These are phyloP conservation scores for Populus trichocarpa DNA, from an alignment of 441 rosid genomes.

Conservation along the genomic window DNA sequence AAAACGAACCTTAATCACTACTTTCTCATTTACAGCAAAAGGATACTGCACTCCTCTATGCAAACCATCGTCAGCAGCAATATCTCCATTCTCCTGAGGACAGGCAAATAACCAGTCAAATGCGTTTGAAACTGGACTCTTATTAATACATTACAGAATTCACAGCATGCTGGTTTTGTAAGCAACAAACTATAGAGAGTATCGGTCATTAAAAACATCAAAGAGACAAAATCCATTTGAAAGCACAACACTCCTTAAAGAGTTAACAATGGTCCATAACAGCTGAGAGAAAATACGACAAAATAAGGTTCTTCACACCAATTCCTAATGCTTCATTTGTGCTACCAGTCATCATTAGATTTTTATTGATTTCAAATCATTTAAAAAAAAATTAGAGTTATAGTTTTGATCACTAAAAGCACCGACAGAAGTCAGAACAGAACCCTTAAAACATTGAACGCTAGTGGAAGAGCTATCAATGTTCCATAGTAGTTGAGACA, in stretches of 20 bases:
- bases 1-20: constrained; percentile 68
- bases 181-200: neutral
- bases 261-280: neutral
- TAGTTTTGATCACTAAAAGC: neutral
- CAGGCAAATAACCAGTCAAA: neutral
- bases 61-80: constrained; percentile 55
- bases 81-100: constrained; percentile 75
- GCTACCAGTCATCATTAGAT: neutral
- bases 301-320: neutral
- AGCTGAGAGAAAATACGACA: neutral
- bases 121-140: neutral
- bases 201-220: neutral
- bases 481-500: neutral
- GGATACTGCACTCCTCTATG: constrained; percentile 83
- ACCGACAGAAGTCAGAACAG: neutral
- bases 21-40: constrained; percentile 89
- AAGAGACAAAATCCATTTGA: neutral
- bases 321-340: neutral
- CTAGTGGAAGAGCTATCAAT: neutral
- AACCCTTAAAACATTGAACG: neutral
- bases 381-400: neutral
- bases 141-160: neutral
- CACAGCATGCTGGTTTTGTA: neutral
- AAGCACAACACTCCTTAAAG: neutral
- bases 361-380: neutral